These are phyloP conservation scores for Phytophthora agathidicida DNA, from an alignment of 352 stramenopile species.

Conservation along the genomic window DNA sequence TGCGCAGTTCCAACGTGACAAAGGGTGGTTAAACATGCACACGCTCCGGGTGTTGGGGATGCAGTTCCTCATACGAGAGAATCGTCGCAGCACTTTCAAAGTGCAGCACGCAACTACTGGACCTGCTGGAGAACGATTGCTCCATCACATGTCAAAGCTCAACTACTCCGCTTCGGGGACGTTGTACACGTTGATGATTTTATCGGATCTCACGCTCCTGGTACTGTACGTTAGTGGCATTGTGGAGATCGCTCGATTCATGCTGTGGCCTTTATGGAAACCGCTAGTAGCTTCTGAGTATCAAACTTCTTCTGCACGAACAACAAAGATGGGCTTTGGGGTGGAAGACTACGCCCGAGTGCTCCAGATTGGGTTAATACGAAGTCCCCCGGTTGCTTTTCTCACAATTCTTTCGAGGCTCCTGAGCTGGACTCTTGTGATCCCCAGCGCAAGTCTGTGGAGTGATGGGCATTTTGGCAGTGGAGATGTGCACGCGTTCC, in stretches of 20 bases:
- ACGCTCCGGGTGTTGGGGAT: constrained; percentile 38
- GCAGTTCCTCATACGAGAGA: constrained; percentile 40
- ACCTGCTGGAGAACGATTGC: background rate
- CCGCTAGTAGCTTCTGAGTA: constrained; percentile 18
- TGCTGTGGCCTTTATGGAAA: constrained; percentile 41
- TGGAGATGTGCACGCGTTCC: constrained; percentile 31
- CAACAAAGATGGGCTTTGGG: constrained; percentile 39
- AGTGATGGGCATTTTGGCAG: constrained; percentile 29
- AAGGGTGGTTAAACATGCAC: constrained; percentile 33
- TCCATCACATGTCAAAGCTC: constrained; percentile 40
- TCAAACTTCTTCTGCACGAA: constrained; percentile 23
- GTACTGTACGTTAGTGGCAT: constrained; percentile 35
- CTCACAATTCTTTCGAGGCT: constrained; percentile 48
- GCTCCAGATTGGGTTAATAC: constrained; percentile 43
- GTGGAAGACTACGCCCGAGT: constrained; percentile 41
- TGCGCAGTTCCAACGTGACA: constrained; percentile 28
- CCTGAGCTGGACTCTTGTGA: constrained; percentile 57
- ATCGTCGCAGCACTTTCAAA: constrained; percentile 29
- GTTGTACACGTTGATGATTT: constrained; percentile 53
- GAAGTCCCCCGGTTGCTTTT: constrained; percentile 39
- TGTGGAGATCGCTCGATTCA: constrained; percentile 37
- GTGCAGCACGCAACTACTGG: constrained; percentile 6
- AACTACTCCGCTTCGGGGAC: constrained; percentile 53
- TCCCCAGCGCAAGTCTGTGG: constrained; percentile 41
- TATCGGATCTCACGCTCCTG: constrained; percentile 46